These are phyloP conservation scores for Paxillus ammoniavirescens DNA, from an alignment of 768 basidiomycete species.

Conservation along the genomic window DNA sequence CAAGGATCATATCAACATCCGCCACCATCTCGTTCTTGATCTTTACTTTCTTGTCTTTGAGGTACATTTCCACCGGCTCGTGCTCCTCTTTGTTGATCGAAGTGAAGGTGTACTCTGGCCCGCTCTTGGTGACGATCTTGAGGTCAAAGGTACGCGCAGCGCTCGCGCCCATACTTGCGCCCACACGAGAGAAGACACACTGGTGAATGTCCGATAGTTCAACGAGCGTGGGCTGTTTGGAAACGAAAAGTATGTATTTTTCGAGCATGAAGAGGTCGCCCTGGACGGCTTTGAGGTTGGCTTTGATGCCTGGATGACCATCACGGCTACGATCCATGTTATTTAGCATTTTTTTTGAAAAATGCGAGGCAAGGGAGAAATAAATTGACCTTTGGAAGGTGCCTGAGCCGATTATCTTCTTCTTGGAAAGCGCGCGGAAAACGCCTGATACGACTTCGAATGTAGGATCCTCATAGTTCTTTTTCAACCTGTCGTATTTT, in stretches of 20 bases:
- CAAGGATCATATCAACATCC: slow-evolving; percentile 76
- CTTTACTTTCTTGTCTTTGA: slow-evolving; percentile 88
- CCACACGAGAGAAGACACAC: slow-evolving; percentile 91
- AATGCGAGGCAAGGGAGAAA: too few relatives aligned
- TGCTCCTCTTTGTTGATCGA: slow-evolving; percentile 97
- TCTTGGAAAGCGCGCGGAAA: slow-evolving; percentile 86
- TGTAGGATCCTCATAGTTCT: slow-evolving; percentile 92
- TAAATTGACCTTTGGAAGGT: slow-evolving; percentile 73
- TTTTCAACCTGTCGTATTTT: slow-evolving; percentile 82
- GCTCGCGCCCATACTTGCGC: slow-evolving; percentile 75
- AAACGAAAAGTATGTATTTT: slow-evolving; percentile 97
- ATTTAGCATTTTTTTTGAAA: neutral
- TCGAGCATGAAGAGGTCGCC: slow-evolving; percentile 98
- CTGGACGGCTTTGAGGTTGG: slow-evolving; percentile 94
- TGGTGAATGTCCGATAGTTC: slow-evolving; percentile 88
- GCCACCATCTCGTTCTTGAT: slow-evolving; percentile 96
- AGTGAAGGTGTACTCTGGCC: slow-evolving; percentile 85
- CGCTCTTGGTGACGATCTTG: slow-evolving; percentile 81
- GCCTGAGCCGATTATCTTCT: slow-evolving; percentile 88
- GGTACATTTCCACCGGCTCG: slow-evolving; percentile 77
- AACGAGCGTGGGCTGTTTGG: slow-evolving; percentile 89
- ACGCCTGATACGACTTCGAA: slow-evolving; percentile 94
- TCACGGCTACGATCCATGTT: slow-evolving; percentile 55
- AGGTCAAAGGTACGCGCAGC: slow-evolving; percentile 94
- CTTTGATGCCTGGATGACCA: slow-evolving; percentile 94